Evolutionary conservation across 148 eudicot genomes (phyloP).

Genomic region (Nyssa sinensis): DNA sequence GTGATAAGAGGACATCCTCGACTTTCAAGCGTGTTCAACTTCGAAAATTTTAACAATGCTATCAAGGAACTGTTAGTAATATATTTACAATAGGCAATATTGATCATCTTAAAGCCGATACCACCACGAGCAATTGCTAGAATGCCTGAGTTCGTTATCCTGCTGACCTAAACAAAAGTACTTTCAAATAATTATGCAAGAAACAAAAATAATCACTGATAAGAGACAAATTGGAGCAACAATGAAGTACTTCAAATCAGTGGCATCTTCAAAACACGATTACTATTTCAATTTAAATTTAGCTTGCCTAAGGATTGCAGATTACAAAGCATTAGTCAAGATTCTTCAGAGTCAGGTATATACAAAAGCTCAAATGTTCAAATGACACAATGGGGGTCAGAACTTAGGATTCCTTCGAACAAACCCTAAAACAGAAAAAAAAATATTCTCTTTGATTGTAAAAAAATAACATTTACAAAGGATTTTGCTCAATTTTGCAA

Average conservation of each 20-base stretch:
- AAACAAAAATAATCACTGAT: not conserved
- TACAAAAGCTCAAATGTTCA: not conserved
- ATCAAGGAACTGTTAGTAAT: constrained; percentile 69
- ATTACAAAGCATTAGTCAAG: not conserved
- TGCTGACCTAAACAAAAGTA: constrained; percentile 54
- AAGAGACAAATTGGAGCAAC: not conserved
- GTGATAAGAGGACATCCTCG: constrained; percentile 83
- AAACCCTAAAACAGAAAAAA: not conserved
- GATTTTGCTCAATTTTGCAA: not conserved
- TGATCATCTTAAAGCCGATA: constrained; percentile 64
- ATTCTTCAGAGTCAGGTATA: not conserved
- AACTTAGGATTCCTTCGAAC: not conserved
- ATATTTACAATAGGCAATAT: constrained; percentile 64
- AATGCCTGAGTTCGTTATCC: constrained; percentile 75
- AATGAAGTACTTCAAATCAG: not conserved
- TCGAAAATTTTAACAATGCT: constrained; percentile 69
- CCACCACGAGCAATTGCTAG: constrained; percentile 72
- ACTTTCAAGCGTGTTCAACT: constrained; percentile 73
- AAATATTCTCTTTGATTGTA: not conserved
- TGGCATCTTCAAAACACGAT: not conserved
- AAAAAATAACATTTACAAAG: not conserved
- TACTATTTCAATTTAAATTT: not conserved
- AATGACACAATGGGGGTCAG: not conserved
- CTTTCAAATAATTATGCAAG: constrained; percentile 7
- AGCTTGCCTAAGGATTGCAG: not conserved